Conservation (phyloP, 2,329 filamentous ascomycete genomes). For the Ceratocystis lukuohia region DNA sequence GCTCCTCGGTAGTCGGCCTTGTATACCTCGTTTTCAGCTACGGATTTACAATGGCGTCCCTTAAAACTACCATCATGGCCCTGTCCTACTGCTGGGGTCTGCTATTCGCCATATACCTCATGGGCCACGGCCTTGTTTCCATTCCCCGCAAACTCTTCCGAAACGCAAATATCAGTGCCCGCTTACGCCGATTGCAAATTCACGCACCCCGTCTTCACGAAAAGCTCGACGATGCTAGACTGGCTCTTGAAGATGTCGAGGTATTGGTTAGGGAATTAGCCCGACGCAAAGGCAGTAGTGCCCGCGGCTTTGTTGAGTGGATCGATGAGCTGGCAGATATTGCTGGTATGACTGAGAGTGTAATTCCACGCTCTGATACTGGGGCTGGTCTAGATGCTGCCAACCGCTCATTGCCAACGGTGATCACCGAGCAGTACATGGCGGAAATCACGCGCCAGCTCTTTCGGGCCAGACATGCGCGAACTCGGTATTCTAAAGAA, state of each 20-base stretch:
- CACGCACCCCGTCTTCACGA: constrained; percentile 75
- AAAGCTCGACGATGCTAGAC: constrained; percentile 70
- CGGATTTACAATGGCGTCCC: constrained; percentile 54
- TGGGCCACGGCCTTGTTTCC: constrained; percentile 91
- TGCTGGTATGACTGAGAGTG: constrained; percentile 52
- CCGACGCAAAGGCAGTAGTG: constrained; percentile 60
- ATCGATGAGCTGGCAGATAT: constrained; percentile 85
- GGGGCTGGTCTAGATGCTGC: constrained; percentile 27
- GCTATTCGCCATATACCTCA: constrained; percentile 83
- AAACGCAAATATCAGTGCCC: constrained; percentile 61
- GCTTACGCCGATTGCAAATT: constrained; percentile 60
- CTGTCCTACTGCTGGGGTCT: constrained; percentile 90
- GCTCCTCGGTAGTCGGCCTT: constrained; percentile 54
- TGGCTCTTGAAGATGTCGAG: constrained; percentile 69
- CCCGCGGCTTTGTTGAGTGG: constrained; percentile 73
- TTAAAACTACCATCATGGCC: constrained; percentile 84
- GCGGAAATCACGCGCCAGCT: constrained; percentile 78
- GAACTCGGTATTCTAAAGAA: constrained; percentile 68
- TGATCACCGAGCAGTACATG: constrained; percentile 86
- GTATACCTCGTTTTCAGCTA: constrained; percentile 74
- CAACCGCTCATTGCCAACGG: constrained; percentile 49
- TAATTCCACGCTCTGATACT: constrained; percentile 26
- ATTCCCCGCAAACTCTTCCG: constrained; percentile 72
- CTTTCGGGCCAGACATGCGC: constrained; percentile 67
- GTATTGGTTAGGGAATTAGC: constrained; percentile 66